phyloP scores from a whole-genome alignment of 352 stramenopile genomes.

The Pythium chondricola region DNA sequence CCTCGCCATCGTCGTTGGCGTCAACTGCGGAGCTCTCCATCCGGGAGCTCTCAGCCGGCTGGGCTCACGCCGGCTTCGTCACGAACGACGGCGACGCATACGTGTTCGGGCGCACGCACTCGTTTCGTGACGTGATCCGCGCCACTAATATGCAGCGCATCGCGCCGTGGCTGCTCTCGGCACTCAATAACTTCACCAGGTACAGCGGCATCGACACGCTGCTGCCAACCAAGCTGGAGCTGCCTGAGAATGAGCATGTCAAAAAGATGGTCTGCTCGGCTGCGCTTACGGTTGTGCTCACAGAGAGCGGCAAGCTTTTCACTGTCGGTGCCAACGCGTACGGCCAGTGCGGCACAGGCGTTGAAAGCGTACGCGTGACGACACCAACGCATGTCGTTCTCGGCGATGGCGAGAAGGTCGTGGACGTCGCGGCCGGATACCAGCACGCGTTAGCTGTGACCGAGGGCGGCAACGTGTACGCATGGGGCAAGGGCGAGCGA shows the following conservation, averaged over 20 bases:
- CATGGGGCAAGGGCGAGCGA: conserved; percentile 81
- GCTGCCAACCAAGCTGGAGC: conserved; percentile 38
- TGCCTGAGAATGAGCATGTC: conserved; percentile 53
- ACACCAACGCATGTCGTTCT: conserved; percentile 49
- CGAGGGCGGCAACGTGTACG: conserved; percentile 59
- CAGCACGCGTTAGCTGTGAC: conserved; percentile 76
- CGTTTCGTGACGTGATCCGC: conserved; percentile 80
- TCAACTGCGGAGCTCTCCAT: conserved; percentile 40
- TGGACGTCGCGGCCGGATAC: conserved; percentile 67
- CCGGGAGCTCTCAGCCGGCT: conserved; percentile 65
- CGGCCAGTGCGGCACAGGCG: conserved; percentile 68
- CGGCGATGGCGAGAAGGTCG: conserved; percentile 50
- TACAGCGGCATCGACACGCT: conserved; percentile 59
- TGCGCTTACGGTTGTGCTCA: conserved; percentile 70
- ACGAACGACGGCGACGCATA: conserved; percentile 61
- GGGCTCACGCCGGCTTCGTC: conserved; percentile 71
- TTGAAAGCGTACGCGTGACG: conserved; percentile 55
- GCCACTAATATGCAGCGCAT: conserved; percentile 81
- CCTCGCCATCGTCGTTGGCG: conserved; percentile 37
- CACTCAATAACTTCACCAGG: conserved; percentile 72
- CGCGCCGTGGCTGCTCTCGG: conserved; percentile 55
- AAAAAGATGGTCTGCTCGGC: conserved; percentile 80
- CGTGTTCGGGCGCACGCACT: conserved; percentile 73
- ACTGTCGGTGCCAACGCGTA: conserved; percentile 73
- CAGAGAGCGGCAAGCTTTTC: conserved; percentile 74